Conservation (phyloP, 345 rosid species). For the Cochlearia excelsa region DNA sequence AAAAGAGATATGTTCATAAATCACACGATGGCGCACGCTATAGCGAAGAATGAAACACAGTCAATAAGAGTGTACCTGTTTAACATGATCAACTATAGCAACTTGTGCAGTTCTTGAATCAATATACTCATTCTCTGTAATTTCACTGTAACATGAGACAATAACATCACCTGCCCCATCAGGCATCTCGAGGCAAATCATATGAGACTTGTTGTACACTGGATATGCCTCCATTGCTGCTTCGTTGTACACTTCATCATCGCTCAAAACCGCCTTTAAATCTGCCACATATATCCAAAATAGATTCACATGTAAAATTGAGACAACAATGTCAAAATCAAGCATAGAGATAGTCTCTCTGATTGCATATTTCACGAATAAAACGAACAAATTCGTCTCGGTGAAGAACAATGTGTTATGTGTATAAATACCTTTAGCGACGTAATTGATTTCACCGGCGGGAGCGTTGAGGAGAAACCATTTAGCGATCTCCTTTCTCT, state of each 20-base stretch:
- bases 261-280: constrained; percentile 66
- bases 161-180: constrained; percentile 66
- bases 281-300: constrained; percentile 43
- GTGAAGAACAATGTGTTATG: background rate
- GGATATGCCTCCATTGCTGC: constrained; percentile 89
- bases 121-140: constrained; percentile 61
- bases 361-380: background rate
- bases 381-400: background rate
- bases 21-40: background rate
- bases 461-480: constrained; percentile 99
- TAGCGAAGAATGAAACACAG: background rate
- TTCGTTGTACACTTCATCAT: constrained; percentile 61
- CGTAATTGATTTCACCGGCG: constrained; percentile 93
- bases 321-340: constrained; percentile 1
- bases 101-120: constrained; percentile 95
- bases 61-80: constrained; percentile 56
- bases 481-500: constrained; percentile 94
- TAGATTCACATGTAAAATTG: background rate
- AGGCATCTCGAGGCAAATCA: constrained; percentile 85
- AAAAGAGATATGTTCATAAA: constrained; percentile 12
- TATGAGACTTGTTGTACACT: constrained; percentile 75
- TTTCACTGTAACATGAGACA: constrained; percentile 63
- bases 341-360: constrained; percentile 4
- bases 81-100: constrained; percentile 82
- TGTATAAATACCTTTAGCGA: constrained; percentile 66